A percentile compares a stretch with the other conserved stretches of the same genome.
phyloP scores from a whole-genome alignment of 805 yeast species.

The Pichia sporocuriosa region DNA sequence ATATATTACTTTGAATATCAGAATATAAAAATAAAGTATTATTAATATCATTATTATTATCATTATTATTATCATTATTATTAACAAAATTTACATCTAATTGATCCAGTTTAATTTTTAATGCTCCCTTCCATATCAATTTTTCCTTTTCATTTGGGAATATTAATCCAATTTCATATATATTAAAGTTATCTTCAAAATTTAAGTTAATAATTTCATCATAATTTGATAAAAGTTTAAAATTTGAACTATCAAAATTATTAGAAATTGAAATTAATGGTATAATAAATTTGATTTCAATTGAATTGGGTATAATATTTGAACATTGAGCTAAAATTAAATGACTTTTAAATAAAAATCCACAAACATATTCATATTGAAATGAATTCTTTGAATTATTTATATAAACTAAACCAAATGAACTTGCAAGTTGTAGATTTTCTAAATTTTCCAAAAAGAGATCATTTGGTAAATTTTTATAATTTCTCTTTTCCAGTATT shows the following conservation, averaged over 20 bases:
- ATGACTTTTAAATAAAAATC: slow-evolving; percentile 45
- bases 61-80: slow-evolving; percentile 9
- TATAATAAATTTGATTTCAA: slow-evolving; percentile 39
- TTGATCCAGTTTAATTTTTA: slow-evolving; percentile 8
- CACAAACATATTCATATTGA: slow-evolving; percentile 28
- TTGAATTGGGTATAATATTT: slow-evolving; percentile 18
- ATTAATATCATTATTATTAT: slow-evolving; percentile 22
- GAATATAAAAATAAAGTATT: slow-evolving; percentile 24
- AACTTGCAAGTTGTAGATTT: slow-evolving; percentile 37
- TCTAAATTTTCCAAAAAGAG: slow-evolving; percentile 44
- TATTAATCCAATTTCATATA: slow-evolving; percentile 40
- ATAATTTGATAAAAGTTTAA: slow-evolving; percentile 24
- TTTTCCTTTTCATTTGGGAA: slow-evolving; percentile 31
- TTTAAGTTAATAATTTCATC: slow-evolving; percentile 35
- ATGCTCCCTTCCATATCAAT: slow-evolving; percentile 35
- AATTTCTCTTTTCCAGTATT: slow-evolving; percentile 9
- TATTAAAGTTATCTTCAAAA: slow-evolving; percentile 37
- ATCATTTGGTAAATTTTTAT: slow-evolving; percentile 10
- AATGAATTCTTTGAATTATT: slow-evolving; percentile 15
- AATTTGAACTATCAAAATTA: slow-evolving; percentile 1
- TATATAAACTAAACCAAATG: slow-evolving; percentile 36
- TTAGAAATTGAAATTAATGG: slow-evolving; percentile 35
- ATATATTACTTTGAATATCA: slow-evolving; percentile 14
- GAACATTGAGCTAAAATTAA: slow-evolving; percentile 32
- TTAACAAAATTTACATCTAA: too few relatives aligned